A percentile compares a stretch with the other conserved stretches of the same genome.
phyloP scores from a whole-genome alignment of 2,329 filamentous ascomycete species.

The Didymella lethalis region DNA sequence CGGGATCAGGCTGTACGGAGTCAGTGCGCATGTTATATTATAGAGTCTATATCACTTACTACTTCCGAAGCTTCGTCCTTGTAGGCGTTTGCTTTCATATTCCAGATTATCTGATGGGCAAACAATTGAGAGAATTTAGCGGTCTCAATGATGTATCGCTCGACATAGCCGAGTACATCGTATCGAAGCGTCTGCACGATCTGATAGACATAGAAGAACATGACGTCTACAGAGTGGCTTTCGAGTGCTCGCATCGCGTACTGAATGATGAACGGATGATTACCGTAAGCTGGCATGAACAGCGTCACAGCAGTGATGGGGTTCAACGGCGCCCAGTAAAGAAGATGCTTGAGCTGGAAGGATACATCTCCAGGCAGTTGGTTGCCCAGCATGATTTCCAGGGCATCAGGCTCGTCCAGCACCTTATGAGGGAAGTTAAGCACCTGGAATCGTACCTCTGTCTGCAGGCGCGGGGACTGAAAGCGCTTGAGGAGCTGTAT shows the following conservation, averaged over 20 bases:
- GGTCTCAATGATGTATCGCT: conserved; percentile 95
- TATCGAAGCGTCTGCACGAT: conserved; percentile 96
- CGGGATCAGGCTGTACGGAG: conserved; percentile 74
- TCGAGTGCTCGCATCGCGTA: conserved; percentile 96
- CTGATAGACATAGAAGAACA: conserved; percentile 98
- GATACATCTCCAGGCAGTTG: conserved; percentile 79
- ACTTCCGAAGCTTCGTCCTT: conserved; percentile 94
- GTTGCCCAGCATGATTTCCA: conserved; percentile 81
- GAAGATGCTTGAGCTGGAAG: conserved; percentile 83
- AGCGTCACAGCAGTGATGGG: conserved; percentile 92
- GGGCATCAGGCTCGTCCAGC: conserved; percentile 78
- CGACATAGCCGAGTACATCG: conserved; percentile 91
- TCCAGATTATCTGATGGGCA: conserved; percentile 99
- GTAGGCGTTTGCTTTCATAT: conserved; percentile 99
- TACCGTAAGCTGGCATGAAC: conserved; percentile 88
- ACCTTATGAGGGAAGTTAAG: conserved; percentile 86
- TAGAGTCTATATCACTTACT: conserved; percentile 58
- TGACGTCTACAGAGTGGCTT: conserved; percentile 93
- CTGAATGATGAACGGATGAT: conserved; percentile 92
- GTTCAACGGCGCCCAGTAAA: conserved; percentile 93
- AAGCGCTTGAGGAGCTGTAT: conserved; percentile 84
- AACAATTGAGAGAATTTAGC: conserved; percentile 98
- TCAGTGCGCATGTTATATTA: conserved; percentile 10
- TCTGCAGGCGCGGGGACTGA: conserved; percentile 73
- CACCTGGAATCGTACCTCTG: conserved; percentile 80